Percentiles rank a stretch among this genome's conserved stretches.
Evolutionary conservation across 176 grass and related monocot species (phyloP).

Genomic region (Avena atlantica): DNA sequence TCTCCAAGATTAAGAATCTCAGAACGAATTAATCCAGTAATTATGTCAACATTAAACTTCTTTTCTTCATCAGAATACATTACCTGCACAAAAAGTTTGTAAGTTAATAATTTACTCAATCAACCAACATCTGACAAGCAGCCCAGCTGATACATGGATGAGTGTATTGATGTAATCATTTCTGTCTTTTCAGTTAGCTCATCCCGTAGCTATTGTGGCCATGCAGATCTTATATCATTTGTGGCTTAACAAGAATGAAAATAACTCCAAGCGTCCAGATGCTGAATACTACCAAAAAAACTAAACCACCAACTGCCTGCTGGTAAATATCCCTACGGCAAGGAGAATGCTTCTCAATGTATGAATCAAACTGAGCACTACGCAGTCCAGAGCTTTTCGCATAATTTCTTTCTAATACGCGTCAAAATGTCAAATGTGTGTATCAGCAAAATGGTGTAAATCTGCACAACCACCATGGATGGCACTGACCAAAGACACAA

Average conservation of each 20-base stretch:
- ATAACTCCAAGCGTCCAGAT: not conserved
- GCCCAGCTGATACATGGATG: not conserved
- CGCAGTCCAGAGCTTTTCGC: not conserved
- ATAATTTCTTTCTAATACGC: not conserved
- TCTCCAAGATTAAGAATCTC: slow-evolving; percentile 89
- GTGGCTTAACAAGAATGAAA: too few relatives aligned
- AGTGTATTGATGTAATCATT: not conserved
- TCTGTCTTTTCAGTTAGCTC: not conserved
- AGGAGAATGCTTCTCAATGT: not conserved
- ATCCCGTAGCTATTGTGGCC: not conserved
- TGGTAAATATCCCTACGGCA: not conserved
- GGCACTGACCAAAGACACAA: not conserved
- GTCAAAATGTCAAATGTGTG: not conserved
- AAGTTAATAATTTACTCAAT: slow-evolving; percentile 13
- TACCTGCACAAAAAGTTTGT: slow-evolving; percentile 61
- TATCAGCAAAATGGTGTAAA: not conserved
- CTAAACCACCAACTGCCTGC: not conserved
- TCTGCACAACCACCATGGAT: not conserved
- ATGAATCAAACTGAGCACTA: not conserved
- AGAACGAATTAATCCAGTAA: slow-evolving; percentile 78
- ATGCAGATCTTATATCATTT: not conserved
- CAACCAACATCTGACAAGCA: not conserved
- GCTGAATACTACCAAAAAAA: not conserved
- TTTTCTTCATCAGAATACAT: slow-evolving; percentile 91
- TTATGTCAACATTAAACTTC: slow-evolving; percentile 87